Evolutionary conservation across 345 rosid genomes (phyloP).

Genomic region (Bretschneidera sinensis): DNA sequence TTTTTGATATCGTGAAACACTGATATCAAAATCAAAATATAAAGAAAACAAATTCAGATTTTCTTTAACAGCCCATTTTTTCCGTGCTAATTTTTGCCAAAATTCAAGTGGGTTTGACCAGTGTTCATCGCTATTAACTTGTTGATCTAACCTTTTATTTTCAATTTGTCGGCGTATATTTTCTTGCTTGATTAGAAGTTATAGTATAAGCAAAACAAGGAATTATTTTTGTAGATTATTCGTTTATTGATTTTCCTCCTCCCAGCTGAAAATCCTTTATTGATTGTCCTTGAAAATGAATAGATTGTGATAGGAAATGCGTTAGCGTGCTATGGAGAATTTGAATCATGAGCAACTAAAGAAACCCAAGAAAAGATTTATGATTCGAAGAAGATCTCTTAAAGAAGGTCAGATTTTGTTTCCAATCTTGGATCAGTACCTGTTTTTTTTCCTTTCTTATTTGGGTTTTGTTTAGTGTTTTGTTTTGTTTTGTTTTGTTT

Average conservation of each 20-base stretch:
- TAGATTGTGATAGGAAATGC: not conserved
- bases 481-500: too few relatives aligned
- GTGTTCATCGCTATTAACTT: not conserved
- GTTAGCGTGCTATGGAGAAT: conserved; percentile 3
- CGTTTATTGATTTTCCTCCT: not conserved
- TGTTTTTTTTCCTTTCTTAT: not conserved
- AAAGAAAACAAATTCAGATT: too few relatives aligned
- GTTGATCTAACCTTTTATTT: conserved; percentile 12
- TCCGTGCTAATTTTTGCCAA: not conserved
- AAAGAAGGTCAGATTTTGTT: conserved; percentile 8
- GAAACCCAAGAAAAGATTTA: not conserved
- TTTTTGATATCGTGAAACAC: not conserved
- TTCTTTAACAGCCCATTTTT: too few relatives aligned
- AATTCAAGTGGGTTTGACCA: not conserved
- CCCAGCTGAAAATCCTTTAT: too few relatives aligned
- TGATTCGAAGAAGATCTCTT: conserved; percentile 3
- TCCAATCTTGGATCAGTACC: not conserved
- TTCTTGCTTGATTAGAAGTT: conserved; percentile 14
- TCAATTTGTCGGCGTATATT: conserved; percentile 15
- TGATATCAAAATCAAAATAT: not conserved
- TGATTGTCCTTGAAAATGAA: not conserved
- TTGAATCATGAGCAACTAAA: not conserved
- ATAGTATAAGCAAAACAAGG: not conserved
- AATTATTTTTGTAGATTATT: not conserved
- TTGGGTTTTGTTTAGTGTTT: too few relatives aligned